Conservation (phyloP, 2,329 filamentous ascomycete species). For the Phyllachora maydis region DNA sequence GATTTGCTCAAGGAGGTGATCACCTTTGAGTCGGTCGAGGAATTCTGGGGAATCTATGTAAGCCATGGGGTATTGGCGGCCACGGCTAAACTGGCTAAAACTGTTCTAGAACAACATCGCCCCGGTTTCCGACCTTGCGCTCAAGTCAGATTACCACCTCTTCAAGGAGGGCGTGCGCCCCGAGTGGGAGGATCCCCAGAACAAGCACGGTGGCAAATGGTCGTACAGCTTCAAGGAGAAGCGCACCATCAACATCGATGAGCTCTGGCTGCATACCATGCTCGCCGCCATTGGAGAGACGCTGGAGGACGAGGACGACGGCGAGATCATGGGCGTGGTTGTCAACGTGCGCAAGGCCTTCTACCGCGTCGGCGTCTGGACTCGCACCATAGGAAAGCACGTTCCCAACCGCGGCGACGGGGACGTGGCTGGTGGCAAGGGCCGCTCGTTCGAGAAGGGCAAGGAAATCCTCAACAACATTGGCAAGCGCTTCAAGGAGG, state of each 20-base stretch:
- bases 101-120: conserved; percentile 85
- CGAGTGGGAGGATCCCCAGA: conserved; percentile 96
- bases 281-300: conserved; percentile 94
- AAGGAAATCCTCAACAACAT: conserved; percentile 70
- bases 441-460: conserved; percentile 60
- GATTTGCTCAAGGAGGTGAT: conserved; percentile 97
- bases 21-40: conserved; percentile 94
- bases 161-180: conserved; percentile 96
- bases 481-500: conserved; percentile 80
- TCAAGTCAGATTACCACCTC: conserved; percentile 98
- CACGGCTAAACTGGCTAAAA: conserved; percentile 2
- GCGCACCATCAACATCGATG: conserved; percentile 76
- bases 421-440: conserved; percentile 56
- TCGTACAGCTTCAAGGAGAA: conserved; percentile 97
- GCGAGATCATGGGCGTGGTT: conserved; percentile 97
- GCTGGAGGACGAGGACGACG: conserved; percentile 81
- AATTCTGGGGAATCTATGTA: conserved; percentile 99
- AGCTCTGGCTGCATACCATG: conserved; percentile 94
- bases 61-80: conserved; percentile 19
- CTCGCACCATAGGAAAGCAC: conserved; percentile 74
- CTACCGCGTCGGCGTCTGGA: conserved; percentile 96
- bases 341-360: conserved; percentile 98
- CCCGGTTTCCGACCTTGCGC: conserved; percentile 79
- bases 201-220: conserved; percentile 99
- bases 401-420: conserved; percentile 57